Evolutionary conservation across 2,329 filamentous ascomycete species (phyloP).

Genomic region (Penicillium freii): DNA sequence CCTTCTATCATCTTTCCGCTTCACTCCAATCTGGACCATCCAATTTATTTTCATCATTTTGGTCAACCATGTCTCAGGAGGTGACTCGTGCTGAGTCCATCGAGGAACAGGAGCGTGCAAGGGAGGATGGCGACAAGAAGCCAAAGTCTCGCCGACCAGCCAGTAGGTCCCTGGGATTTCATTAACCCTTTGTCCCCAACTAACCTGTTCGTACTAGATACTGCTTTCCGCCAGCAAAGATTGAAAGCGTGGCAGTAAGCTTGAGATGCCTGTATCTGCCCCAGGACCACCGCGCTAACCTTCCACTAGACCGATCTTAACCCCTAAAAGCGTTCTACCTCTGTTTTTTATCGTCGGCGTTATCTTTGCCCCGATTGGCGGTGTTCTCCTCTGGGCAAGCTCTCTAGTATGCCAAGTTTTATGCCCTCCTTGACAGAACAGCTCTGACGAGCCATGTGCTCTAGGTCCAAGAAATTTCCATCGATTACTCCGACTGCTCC

Average conservation of each 20-base stretch:
- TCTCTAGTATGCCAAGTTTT: constrained; percentile 58
- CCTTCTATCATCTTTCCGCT: constrained; percentile 7
- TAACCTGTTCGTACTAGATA: constrained; percentile 59
- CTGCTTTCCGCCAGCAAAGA: constrained; percentile 93
- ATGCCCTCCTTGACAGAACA: not conserved
- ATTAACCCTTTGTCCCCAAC: not conserved
- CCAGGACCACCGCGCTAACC: constrained; percentile 13
- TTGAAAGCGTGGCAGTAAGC: constrained; percentile 97
- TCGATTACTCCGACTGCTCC: constrained; percentile 84
- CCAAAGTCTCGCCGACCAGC: constrained; percentile 88
- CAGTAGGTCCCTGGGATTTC: constrained; percentile 56
- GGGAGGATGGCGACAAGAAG: constrained; percentile 60
- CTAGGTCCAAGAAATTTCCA: constrained; percentile 82
- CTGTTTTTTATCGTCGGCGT: constrained; percentile 88
- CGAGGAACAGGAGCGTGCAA: constrained; percentile 44
- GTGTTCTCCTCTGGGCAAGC: constrained; percentile 81
- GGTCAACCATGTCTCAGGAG: constrained; percentile 44
- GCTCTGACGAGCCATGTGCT: not conserved
- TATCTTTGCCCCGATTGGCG: constrained; percentile 91
- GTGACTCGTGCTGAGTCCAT: constrained; percentile 43
- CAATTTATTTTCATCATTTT: not conserved
- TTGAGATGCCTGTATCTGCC: not conserved
- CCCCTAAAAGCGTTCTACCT: constrained; percentile 87
- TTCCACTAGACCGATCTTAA: constrained; percentile 74
- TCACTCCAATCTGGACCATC: constrained; percentile 3